Conservation (phyloP, 345 rosid species). For the Citrus unshiu region DNA sequence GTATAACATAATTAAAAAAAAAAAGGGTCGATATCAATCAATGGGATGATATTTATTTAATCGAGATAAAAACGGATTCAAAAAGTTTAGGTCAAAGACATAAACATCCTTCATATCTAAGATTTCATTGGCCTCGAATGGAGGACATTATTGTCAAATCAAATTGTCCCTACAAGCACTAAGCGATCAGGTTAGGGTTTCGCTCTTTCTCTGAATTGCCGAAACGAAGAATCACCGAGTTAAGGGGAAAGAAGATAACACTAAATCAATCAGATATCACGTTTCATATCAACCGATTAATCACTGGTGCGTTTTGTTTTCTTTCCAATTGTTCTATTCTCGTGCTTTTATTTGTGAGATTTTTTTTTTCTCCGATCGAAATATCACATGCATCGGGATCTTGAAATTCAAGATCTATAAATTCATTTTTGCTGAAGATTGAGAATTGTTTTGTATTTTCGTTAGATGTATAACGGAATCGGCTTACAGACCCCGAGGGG, state of each 20-base stretch:
- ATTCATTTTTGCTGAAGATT: neutral
- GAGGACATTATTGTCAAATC: neutral
- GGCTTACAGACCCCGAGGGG: constrained; percentile 94
- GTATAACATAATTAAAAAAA: too few species aligned
- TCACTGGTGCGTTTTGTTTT: neutral
- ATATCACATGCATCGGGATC: neutral
- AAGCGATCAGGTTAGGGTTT: neutral
- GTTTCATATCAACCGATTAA: neutral
- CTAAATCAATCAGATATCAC: neutral
- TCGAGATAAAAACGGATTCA: too few species aligned
- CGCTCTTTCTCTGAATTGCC: neutral
- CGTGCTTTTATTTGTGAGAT: neutral
- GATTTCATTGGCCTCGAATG: neutral
- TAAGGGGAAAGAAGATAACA: neutral
- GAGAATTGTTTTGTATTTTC: neutral
- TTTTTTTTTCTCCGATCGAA: neutral
- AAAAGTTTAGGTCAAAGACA: neutral
- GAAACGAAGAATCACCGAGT: neutral
- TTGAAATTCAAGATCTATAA: neutral
- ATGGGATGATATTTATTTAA: too few species aligned
- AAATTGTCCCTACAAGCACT: too few species aligned
- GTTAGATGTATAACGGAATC: constrained; percentile 82
- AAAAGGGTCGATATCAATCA: too few species aligned
- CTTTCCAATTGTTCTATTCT: neutral
- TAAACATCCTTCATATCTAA: neutral